phyloP scores from a whole-genome alignment of 1,139 yeast genomes.

The Yamadazyma pseudoaaseri region DNA sequence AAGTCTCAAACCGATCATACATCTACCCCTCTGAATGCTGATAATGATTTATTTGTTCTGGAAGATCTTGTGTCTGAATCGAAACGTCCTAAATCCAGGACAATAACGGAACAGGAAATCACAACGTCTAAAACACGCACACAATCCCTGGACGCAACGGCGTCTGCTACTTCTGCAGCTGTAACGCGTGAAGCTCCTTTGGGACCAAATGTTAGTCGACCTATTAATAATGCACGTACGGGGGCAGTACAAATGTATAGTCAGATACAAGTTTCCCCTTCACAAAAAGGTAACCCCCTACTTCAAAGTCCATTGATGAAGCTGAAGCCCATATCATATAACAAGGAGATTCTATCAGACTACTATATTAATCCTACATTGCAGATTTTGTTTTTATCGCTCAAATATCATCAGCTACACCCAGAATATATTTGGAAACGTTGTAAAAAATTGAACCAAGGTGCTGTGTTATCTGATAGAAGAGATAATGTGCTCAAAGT shows the following conservation, averaged over 20 bases:
- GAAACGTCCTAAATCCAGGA: background rate
- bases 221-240: background rate
- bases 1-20: background rate
- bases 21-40: background rate
- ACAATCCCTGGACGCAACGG: background rate
- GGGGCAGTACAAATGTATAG: constrained; percentile 21
- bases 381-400: constrained; percentile 69
- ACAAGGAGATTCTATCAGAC: constrained; percentile 47
- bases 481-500: constrained; percentile 53
- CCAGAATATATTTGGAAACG: constrained; percentile 84
- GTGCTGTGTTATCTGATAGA: constrained; percentile 18
- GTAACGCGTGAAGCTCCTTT: background rate
- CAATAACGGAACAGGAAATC: background rate
- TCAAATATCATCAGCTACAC: constrained; percentile 81
- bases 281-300: constrained; percentile 46
- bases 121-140: background rate
- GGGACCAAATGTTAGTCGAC: background rate
- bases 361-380: constrained; percentile 66
- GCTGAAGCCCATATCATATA: constrained; percentile 35
- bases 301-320: constrained; percentile 39
- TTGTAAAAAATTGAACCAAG: constrained; percentile 50
- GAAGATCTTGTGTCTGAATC: background rate
- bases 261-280: constrained; percentile 24
- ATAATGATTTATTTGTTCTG: background rate
- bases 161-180: background rate